These are phyloP conservation scores for Pythium periplocum DNA, from an alignment of 352 stramenopile species.

Conservation along the genomic window DNA sequence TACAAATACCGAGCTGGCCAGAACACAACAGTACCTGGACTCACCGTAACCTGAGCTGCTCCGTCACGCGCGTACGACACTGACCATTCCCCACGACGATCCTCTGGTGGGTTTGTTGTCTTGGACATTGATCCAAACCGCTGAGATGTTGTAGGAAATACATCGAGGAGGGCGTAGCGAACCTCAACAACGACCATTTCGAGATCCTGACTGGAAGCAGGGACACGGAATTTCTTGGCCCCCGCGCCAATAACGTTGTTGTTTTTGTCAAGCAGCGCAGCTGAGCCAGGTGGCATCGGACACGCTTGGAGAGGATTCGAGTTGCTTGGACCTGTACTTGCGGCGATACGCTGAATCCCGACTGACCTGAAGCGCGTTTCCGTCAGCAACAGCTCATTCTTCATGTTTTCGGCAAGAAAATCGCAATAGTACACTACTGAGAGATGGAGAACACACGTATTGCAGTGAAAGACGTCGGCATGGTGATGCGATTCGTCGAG, in stretches of 20 bases:
- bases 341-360: conserved; percentile 17
- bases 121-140: neutral
- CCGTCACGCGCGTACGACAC: conserved; percentile 40
- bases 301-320: too few relatives aligned
- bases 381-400: conserved; percentile 34
- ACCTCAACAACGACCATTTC: conserved; percentile 49
- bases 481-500: conserved; percentile 23
- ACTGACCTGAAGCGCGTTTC: conserved; percentile 45
- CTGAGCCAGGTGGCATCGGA: conserved; percentile 1
- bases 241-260: conserved; percentile 42
- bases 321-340: neutral
- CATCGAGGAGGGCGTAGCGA: conserved; percentile 16
- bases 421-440: conserved; percentile 51
- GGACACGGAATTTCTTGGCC: conserved; percentile 36
- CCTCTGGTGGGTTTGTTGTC: too few relatives aligned
- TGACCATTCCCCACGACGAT: conserved; percentile 14
- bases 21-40: conserved; percentile 28
- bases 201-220: conserved; percentile 37
- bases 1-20: conserved; percentile 37
- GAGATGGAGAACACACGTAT: conserved; percentile 24
- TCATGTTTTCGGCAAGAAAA: conserved; percentile 44
- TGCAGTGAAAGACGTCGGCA: conserved; percentile 40
- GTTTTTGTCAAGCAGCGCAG: conserved; percentile 37
- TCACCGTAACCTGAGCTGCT: conserved; percentile 13
- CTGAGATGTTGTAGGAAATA: conserved; percentile 25